Conservation (phyloP, 495 filamentous ascomycete species). For the Staphylotrichum longicolle region DNA sequence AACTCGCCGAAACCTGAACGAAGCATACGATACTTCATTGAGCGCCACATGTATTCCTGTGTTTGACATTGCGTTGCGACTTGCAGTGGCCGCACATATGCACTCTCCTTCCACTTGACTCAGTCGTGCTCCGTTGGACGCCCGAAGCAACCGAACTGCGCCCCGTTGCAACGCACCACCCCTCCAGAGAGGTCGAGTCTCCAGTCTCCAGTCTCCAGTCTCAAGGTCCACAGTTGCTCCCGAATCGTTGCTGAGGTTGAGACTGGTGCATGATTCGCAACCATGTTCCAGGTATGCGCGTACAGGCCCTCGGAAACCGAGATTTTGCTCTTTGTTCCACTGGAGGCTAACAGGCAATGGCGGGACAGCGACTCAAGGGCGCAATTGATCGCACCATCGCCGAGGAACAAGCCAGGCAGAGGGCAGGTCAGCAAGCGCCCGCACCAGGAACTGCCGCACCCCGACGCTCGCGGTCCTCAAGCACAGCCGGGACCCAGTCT, state of each 20-base stretch:
- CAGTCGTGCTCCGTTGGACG: not conserved
- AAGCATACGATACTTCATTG: not conserved
- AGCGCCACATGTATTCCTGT: no score
- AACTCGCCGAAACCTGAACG: not conserved
- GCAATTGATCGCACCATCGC: constrained; percentile 83
- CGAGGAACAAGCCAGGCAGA: constrained; percentile 82
- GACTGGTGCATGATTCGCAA: not conserved
- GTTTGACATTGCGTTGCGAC: no score
- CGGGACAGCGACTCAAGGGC: constrained; percentile 71
- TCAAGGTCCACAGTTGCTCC: no score
- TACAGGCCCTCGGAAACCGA: not conserved
- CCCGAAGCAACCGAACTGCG: constrained; percentile 8
- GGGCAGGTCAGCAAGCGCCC: constrained; percentile 40
- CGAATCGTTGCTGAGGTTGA: not conserved
- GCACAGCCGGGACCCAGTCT: constrained; percentile 36
- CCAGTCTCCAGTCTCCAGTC: no score
- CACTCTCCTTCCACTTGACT: not conserved
- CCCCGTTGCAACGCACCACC: not conserved
- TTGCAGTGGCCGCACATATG: no score
- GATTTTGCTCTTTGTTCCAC: not conserved
- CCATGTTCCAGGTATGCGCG: constrained; percentile 39
- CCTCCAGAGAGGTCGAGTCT: not conserved
- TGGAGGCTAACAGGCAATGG: constrained; percentile 14
- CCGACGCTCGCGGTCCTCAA: constrained; percentile 52
- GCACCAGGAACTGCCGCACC: constrained; percentile 49